Base-by-base conservation (phyloP, 2,329 filamentous ascomycete species). In the Venturia pyrina region DNA sequence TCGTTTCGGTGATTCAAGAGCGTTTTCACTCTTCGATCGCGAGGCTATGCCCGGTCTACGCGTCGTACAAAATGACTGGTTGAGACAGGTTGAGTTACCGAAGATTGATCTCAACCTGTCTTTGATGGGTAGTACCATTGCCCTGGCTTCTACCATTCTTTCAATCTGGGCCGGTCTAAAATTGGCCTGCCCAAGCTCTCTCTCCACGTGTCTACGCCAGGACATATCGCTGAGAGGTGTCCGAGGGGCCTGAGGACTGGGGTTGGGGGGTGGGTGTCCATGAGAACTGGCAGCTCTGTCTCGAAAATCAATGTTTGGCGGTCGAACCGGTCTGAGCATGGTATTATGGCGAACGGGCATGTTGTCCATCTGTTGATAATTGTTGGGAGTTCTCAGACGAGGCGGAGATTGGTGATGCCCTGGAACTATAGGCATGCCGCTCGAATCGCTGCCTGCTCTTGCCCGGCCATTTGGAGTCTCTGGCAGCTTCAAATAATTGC, bases 121-220 rank as follows among this genome's bases (percentile, higher is more conserved):
- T 59, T 59, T 59, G 53, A 59, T 37, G 8, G 53, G 53, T 13
- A 59, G 53, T 8, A 37, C 17, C 53, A 59, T 32, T 37, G 53
- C 32, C 53, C 37, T 59, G 53, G 53, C 53, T 59, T 37, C 53
- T 59, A 37, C 21, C 53, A 59, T 19, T 59, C 53, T 59, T 59
- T 59, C 53, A 21, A 59, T 59, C 32, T 59, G 53, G 10, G 53
- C 28, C 19, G 53, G 53, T 59, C 32, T 59, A 13, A 59, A 59
- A 15, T 59, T 59, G 15, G 32, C 53, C 28, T 59, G 53, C 53
- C n/a, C 53, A 34, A 59, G 53, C 19, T 59, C 53, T 59, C 32
- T 59, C 32, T 37, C 53, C 15, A 59, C 11, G 5, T 59, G 17
- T 37, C 24, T 59, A 37, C 32, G 7, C 53, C 53, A 59, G 8